Evolutionary conservation across 768 basidiomycete species (phyloP).

Genomic region (Cystofilobasidium bisporidii): DNA sequence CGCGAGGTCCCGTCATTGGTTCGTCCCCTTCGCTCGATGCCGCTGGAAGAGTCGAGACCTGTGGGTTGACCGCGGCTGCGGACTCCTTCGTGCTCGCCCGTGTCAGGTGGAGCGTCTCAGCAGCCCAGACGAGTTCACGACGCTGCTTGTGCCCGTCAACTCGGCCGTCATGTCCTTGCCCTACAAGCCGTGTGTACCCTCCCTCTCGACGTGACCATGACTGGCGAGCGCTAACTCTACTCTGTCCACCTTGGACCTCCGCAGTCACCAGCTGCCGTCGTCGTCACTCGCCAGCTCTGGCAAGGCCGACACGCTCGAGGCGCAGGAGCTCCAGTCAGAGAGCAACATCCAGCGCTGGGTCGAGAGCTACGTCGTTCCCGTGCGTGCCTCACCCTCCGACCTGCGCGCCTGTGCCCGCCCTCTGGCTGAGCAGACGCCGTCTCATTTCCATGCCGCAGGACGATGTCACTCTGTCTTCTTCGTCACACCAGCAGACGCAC

Average conservation of each 20-base stretch:
- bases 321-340: constrained; percentile 3
- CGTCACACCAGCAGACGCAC: not conserved
- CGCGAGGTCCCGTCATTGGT: constrained; percentile 11
- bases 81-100: not conserved
- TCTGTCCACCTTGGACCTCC: not conserved
- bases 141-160: constrained; percentile 19
- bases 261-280: constrained; percentile 11
- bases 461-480: not conserved
- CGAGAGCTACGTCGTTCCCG: constrained; percentile 3
- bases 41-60: not conserved
- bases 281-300: not conserved
- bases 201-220: no score
- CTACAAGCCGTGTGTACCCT: constrained; percentile 13
- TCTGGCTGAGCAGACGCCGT: not conserved
- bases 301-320: not conserved
- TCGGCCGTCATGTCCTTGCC: constrained; percentile 18
- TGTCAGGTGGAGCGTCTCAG: constrained; percentile 3
- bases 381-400: not conserved
- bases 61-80: not conserved
- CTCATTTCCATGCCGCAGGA: not conserved
- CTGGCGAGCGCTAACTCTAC: not conserved
- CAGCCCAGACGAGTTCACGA: not conserved
- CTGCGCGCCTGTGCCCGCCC: not conserved
- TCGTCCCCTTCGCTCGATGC: not conserved
- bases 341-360: constrained; percentile 11